A percentile compares a stretch with the other conserved stretches of the same genome.
These are phyloP conservation scores for Cladosporium sp. DNA, from an alignment of 2,329 filamentous ascomycete species.

Conservation along the genomic window DNA sequence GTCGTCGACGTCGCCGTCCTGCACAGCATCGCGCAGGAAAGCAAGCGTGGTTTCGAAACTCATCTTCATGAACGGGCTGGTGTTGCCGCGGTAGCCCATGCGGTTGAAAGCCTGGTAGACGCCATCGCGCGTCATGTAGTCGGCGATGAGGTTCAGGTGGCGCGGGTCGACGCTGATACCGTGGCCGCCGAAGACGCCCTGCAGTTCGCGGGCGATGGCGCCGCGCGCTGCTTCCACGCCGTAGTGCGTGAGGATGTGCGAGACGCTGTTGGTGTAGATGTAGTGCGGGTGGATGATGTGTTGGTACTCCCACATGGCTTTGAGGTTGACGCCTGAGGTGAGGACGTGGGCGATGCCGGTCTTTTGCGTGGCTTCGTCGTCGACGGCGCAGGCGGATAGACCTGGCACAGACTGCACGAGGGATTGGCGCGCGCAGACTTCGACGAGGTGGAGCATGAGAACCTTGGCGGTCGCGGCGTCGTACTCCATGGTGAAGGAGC, in stretches of 20 bases:
- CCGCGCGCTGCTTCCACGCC: constrained; percentile 89
- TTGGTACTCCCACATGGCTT: constrained; percentile 83
- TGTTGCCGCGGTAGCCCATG: constrained; percentile 77
- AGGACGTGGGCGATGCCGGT: constrained; percentile 49
- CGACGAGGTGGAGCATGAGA: constrained; percentile 85
- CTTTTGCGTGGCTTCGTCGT: constrained; percentile 53
- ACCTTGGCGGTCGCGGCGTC: constrained; percentile 77
- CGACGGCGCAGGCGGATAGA: constrained; percentile 66
- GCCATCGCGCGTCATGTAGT: constrained; percentile 95
- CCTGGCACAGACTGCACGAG: constrained; percentile 83
- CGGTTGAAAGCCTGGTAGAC: constrained; percentile 89
- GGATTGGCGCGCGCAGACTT: constrained; percentile 70
- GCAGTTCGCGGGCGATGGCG: constrained; percentile 81
- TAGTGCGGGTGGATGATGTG: constrained; percentile 80
- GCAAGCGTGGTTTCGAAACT: constrained; percentile 96
- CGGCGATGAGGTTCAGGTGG: constrained; percentile 91
- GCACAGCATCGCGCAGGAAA: constrained; percentile 86
- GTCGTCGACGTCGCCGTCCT: constrained; percentile 87
- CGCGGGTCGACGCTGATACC: constrained; percentile 87
- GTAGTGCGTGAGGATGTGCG: constrained; percentile 76
- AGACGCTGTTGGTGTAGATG: constrained; percentile 89
- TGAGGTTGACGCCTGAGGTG: constrained; percentile 80
- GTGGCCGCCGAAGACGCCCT: constrained; percentile 81
- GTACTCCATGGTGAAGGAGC: constrained; percentile 78
- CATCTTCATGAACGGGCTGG: constrained; percentile 96